Conservation (phyloP, 176 grass and related monocot species). For the Oryza punctata region DNA sequence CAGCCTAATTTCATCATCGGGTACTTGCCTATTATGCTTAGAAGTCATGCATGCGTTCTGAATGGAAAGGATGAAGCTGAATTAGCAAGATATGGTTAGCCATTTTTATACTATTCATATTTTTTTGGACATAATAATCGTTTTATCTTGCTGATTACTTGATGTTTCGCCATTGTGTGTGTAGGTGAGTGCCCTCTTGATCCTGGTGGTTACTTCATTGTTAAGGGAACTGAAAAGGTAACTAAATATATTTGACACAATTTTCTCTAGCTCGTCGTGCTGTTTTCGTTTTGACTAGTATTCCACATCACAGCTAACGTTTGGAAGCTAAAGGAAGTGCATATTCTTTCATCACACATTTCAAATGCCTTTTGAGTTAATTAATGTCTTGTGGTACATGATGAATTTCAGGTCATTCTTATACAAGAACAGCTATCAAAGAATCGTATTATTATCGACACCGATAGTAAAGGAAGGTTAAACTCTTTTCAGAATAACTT, state of each 20-base stretch:
- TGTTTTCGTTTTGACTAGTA: constrained; percentile 8
- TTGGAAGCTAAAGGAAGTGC: neutral
- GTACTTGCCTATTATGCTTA: constrained; percentile 87
- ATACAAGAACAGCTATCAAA: constrained; percentile 98
- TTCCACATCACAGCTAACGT: neutral
- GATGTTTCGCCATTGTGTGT: constrained; percentile 28
- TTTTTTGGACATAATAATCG: neutral
- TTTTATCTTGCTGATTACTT: constrained; percentile 30
- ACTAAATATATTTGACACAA: neutral
- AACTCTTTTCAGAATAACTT: neutral
- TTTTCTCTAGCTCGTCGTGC: neutral
- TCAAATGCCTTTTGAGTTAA: neutral
- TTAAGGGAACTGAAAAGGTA: constrained; percentile 99
- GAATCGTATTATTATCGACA: constrained; percentile 96
- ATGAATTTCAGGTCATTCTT: constrained; percentile 81
- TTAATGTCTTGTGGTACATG: constrained; percentile 19
- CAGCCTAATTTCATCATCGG: constrained; percentile 61
- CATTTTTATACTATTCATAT: constrained; percentile 16
- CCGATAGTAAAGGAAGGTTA: constrained; percentile 79
- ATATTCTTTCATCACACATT: constrained; percentile 7
- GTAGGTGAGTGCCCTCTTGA: constrained; percentile 96
- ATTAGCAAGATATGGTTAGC: constrained; percentile 71
- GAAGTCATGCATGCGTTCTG: constrained; percentile 67
- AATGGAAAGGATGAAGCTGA: constrained; percentile 80
- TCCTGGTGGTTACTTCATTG: constrained; percentile 93